Conservation (phyloP, 805 yeast genomes). For the Lipomyces sp. region DNA sequence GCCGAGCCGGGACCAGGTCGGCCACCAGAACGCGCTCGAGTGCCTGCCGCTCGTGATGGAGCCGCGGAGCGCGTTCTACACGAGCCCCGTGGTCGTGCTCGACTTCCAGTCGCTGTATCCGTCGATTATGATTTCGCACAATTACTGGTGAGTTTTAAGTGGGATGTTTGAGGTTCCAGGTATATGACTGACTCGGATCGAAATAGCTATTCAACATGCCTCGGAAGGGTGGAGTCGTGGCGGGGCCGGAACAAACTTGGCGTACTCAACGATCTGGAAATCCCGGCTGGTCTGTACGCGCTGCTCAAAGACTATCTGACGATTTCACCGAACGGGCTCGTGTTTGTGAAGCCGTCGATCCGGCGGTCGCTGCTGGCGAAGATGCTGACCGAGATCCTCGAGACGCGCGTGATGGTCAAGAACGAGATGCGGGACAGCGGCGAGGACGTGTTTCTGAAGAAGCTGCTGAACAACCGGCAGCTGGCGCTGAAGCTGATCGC, state of each 20-base stretch:
- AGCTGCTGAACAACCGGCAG: constrained; percentile 71
- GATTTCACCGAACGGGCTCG: constrained; percentile 83
- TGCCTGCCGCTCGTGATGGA: constrained; percentile 91
- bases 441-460: constrained; percentile 37
- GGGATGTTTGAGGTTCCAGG: neutral
- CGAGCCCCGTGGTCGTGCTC: constrained; percentile 82
- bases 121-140: constrained; percentile 85
- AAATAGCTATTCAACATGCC: constrained; percentile 42
- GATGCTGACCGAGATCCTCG: constrained; percentile 80
- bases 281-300: constrained; percentile 57
- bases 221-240: constrained; percentile 39
- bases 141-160: constrained; percentile 56
- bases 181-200: neutral
- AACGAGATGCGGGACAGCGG: constrained; percentile 56
- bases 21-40: constrained; percentile 79
- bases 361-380: constrained; percentile 73
- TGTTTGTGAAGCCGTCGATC: constrained; percentile 63
- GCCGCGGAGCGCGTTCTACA: constrained; percentile 79
- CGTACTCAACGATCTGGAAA: constrained; percentile 41
- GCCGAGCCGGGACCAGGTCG: constrained; percentile 77
- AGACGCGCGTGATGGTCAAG: constrained; percentile 75
- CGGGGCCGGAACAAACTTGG: constrained; percentile 41
- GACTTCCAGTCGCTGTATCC: constrained; percentile 96
- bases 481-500: constrained; percentile 86
- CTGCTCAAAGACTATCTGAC: constrained; percentile 53